Evolutionary conservation across 1,284 basidiomycete genomes (phyloP).

Genomic region (Cystobasidium pallidum): DNA sequence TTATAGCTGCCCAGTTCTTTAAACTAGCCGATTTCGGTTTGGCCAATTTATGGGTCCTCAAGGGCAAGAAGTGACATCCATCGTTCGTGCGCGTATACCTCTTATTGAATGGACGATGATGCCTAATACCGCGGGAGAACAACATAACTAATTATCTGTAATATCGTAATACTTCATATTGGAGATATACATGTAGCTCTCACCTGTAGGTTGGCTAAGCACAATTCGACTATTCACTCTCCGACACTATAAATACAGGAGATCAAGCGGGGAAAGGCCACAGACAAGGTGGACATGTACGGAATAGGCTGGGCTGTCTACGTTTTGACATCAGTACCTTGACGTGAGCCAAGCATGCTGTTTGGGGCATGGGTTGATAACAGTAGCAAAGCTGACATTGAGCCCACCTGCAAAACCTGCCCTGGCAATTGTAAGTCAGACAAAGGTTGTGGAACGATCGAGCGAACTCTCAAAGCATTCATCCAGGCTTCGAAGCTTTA

Average conservation of each 20-base stretch:
- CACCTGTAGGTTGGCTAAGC: constrained; percentile 27
- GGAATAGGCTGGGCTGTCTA: constrained; percentile 9
- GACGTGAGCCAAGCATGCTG: constrained; percentile 6
- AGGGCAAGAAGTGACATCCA: constrained; percentile 23
- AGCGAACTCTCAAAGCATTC: no score
- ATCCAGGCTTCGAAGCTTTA: no score
- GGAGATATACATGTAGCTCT: constrained; percentile 11
- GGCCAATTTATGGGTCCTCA: constrained; percentile 1
- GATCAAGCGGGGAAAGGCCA: constrained; percentile 9
- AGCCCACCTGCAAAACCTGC: no score
- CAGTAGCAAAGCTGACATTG: no score
- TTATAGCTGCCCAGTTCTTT: constrained; percentile 2
- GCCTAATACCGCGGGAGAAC: neutral
- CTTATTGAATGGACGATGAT: constrained; percentile 2
- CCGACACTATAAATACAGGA: constrained; percentile 8
- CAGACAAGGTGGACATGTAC: neutral
- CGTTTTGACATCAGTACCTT: constrained; percentile 2
- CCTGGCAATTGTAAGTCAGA: no score
- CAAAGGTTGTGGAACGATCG: no score
- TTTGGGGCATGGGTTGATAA: no score
- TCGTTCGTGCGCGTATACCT: constrained; percentile 3
- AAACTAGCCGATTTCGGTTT: constrained; percentile 34
- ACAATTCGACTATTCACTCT: constrained; percentile 12
- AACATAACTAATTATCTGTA: neutral
- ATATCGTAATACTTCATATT: no score